Percentiles rank a stretch among this genome's conserved stretches.
Evolutionary conservation across 2,329 filamentous ascomycete species (phyloP).

Genomic region (Talaromyces piceae): DNA sequence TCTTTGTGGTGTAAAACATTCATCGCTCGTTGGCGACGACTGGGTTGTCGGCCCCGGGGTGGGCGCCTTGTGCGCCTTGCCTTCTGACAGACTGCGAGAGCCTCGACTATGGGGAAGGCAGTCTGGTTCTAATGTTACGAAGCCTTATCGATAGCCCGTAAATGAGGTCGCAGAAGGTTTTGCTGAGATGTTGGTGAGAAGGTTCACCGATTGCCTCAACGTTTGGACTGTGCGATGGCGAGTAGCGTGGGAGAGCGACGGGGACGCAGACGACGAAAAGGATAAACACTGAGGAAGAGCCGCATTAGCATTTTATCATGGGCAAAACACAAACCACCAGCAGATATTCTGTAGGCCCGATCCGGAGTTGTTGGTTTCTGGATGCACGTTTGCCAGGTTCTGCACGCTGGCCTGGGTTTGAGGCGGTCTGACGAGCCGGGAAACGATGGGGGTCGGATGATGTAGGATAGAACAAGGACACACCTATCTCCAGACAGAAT

Average conservation of each 20-base stretch:
- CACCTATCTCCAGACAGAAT: conserved; percentile 25
- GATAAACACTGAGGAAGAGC: background rate
- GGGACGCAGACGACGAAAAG: conserved; percentile 18
- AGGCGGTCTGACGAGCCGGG: conserved; percentile 17
- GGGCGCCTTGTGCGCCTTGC: conserved; percentile 11
- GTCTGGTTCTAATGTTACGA: background rate
- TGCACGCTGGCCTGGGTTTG: background rate
- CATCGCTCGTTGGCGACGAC: conserved; percentile 24
- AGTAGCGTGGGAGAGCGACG: conserved; percentile 27
- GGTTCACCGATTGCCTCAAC: background rate
- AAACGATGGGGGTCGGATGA: conserved; percentile 26
- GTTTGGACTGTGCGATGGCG: conserved; percentile 12
- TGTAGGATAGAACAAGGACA: conserved; percentile 25
- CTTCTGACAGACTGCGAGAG: conserved; percentile 4
- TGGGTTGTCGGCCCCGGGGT: conserved; percentile 5
- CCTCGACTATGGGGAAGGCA: background rate
- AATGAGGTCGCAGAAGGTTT: background rate
- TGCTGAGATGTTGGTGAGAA: background rate
- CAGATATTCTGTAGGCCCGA: background rate
- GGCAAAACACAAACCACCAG: background rate
- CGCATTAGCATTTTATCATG: background rate
- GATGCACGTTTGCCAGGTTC: background rate
- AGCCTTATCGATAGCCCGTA: background rate
- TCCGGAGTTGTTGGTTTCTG: background rate
- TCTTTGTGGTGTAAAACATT: conserved; percentile 29